Conservation (phyloP, 2,329 filamentous ascomycete genomes). For the Leptographium galeiforme region DNA sequence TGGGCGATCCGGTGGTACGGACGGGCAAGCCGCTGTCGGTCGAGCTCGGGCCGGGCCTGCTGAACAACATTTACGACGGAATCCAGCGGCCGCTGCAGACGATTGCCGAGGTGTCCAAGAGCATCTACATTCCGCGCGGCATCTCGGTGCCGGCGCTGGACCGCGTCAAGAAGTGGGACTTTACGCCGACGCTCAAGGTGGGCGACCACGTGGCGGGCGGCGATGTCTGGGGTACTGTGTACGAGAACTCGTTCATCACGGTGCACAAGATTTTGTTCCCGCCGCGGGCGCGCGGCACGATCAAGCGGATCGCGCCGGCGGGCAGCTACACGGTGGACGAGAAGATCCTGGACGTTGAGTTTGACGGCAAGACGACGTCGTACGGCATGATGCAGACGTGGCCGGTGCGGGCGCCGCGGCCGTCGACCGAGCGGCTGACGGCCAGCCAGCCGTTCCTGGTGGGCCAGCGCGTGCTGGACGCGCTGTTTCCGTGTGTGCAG, state of each 20-base stretch:
- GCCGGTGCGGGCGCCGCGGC: conserved; percentile 92
- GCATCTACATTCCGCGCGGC: conserved; percentile 96
- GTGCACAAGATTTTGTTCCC: conserved; percentile 90
- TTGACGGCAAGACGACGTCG: conserved; percentile 88
- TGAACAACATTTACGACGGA: conserved; percentile 99
- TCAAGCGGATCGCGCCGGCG: conserved; percentile 79
- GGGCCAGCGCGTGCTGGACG: conserved; percentile 90
- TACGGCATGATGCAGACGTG: conserved; percentile 98
- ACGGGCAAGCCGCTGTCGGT: conserved; percentile 95
- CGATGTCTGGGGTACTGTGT: conserved; percentile 89
- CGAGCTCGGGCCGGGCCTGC: conserved; percentile 88
- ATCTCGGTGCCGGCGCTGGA: conserved; percentile 79
- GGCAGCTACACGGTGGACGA: conserved; percentile 89
- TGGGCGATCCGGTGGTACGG: conserved; percentile 81
- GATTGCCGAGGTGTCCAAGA: conserved; percentile 64
- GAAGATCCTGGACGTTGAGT: conserved; percentile 91
- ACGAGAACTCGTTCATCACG: conserved; percentile 88
- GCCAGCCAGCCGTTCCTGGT: conserved; percentile 88
- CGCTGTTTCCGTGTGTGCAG: conserved; percentile 90
- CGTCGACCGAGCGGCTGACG: conserved; percentile 80
- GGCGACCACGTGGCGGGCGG: conserved; percentile 95
- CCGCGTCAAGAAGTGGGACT: conserved; percentile 91
- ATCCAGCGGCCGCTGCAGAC: conserved; percentile 88
- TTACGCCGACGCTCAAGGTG: conserved; percentile 80
- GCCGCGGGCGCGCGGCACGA: conserved; percentile 77